phyloP scores from a whole-genome alignment of 1,284 basidiomycete genomes.

The Rhodotorula sp. region DNA sequence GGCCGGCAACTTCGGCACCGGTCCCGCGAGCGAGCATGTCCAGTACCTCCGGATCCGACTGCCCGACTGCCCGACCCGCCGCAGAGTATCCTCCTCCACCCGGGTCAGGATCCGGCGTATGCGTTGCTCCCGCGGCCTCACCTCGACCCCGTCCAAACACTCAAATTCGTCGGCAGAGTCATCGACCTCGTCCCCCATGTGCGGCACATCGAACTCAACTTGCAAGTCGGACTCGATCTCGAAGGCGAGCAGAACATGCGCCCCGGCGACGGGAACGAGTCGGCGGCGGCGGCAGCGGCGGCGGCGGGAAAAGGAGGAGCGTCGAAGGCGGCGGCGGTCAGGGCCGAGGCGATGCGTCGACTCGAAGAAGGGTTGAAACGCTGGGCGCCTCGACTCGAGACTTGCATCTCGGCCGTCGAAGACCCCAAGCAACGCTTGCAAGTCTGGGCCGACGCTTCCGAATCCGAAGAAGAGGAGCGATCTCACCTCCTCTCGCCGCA shows the following conservation, averaged over 20 bases:
- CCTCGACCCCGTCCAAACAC: conserved; percentile 1
- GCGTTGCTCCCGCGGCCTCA: conserved; percentile 4
- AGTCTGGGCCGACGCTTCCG: background rate
- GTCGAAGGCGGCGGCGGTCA: no score
- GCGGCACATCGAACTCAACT: conserved; percentile 14
- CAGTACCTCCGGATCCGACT: conserved; percentile 9
- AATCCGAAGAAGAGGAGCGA: no score
- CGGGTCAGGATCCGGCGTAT: conserved; percentile 2
- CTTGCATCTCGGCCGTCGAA: conserved; percentile 5
- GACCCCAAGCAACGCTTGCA: conserved; percentile 15
- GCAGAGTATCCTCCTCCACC: background rate
- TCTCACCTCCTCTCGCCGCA: background rate
- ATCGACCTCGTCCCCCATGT: background rate
- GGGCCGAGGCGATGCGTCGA: no score
- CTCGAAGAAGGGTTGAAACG: background rate
- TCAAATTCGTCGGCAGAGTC: background rate
- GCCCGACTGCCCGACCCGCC: conserved; percentile 1
- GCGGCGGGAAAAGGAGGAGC: no score
- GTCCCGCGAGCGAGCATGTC: background rate
- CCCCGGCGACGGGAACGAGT: no score
- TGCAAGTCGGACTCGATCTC: conserved; percentile 6
- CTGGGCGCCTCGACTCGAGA: conserved; percentile 6
- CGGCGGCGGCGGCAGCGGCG: no score
- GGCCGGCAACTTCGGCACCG: background rate
- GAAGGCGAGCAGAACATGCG: background rate